Percentiles rank a stretch among this genome's conserved stretches.
Conservation (phyloP, 345 rosid species). For the Lepidium africanum region DNA sequence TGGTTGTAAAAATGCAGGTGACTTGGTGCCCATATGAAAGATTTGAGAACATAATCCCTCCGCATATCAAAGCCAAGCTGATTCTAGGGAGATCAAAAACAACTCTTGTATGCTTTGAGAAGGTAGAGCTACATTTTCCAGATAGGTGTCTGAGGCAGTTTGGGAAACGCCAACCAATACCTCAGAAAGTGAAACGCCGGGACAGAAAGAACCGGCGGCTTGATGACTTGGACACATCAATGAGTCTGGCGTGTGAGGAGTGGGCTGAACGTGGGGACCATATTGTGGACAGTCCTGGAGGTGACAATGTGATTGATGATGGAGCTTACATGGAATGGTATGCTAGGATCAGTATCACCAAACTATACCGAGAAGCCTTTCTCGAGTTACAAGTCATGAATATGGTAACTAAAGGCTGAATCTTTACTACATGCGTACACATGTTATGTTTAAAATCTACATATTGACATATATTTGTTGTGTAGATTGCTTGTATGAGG, state of each 20-base stretch:
- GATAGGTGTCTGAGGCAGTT: conserved; percentile 76
- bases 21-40: conserved; percentile 57
- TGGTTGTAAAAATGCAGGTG: conserved; percentile 14
- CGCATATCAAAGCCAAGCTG: conserved; percentile 34
- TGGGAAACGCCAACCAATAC: conserved; percentile 56
- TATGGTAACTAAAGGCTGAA: conserved; percentile 21
- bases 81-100: conserved; percentile 75
- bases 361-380: conserved; percentile 30
- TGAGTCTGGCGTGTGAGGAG: conserved; percentile 60
- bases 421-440: neutral
- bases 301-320: conserved; percentile 37
- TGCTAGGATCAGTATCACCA: conserved; percentile 39
- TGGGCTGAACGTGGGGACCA: conserved; percentile 50
- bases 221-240: conserved; percentile 68
- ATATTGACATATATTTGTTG: neutral
- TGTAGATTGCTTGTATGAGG: conserved; percentile 29
- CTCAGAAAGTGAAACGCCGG: conserved; percentile 53
- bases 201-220: conserved; percentile 65
- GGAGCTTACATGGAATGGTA: conserved; percentile 67
- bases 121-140: conserved; percentile 72
- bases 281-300: conserved; percentile 38
- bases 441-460: neutral
- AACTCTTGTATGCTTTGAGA: conserved; percentile 71
- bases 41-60: conserved; percentile 49
- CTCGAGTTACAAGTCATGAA: conserved; percentile 32